Percentiles rank a stretch among this genome's conserved stretches.
phyloP scores from a whole-genome alignment of 2,329 filamentous ascomycete species.

The Thielaviopsis musarum region DNA sequence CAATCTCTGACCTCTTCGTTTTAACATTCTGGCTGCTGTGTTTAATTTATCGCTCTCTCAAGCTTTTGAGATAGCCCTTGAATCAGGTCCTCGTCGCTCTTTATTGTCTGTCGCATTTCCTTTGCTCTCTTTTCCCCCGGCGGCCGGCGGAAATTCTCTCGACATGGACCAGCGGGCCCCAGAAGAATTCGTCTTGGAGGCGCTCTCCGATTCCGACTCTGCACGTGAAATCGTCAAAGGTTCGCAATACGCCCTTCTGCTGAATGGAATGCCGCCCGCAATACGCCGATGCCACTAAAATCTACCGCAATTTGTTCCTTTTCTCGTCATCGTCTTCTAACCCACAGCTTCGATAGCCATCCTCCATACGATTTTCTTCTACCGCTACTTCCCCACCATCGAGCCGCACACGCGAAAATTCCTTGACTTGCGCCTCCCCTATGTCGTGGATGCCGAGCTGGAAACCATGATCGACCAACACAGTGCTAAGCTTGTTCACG shows the following conservation, averaged over 20 bases:
- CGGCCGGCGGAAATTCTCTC: not conserved
- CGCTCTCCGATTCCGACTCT: conserved; percentile 78
- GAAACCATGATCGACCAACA: conserved; percentile 88
- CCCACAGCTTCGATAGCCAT: conserved; percentile 41
- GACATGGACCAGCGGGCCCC: conserved; percentile 37
- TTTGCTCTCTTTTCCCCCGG: not conserved
- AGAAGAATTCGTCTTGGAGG: conserved; percentile 83
- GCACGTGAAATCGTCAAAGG: conserved; percentile 90
- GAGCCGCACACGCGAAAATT: conserved; percentile 72
- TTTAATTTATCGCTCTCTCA: too few species aligned
- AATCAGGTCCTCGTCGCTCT: not conserved
- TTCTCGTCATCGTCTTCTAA: conserved; percentile 1
- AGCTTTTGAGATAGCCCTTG: not conserved
- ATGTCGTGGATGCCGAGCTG: conserved; percentile 77
- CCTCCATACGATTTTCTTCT: conserved; percentile 96
- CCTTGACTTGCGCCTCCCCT: conserved; percentile 76
- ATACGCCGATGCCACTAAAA: not conserved
- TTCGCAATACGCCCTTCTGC: conserved; percentile 19
- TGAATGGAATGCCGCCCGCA: not conserved
- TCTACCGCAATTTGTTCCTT: not conserved
- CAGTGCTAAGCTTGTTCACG: conserved; percentile 43
- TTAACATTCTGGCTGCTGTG: not conserved
- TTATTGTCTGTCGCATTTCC: not conserved
- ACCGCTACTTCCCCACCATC: conserved; percentile 85
- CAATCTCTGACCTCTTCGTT: not conserved